Evolutionary conservation across 148 eudicot species (phyloP), one percentile per base, ranked within the genome.

Genomic region (Simmondsia chinensis): DNA sequence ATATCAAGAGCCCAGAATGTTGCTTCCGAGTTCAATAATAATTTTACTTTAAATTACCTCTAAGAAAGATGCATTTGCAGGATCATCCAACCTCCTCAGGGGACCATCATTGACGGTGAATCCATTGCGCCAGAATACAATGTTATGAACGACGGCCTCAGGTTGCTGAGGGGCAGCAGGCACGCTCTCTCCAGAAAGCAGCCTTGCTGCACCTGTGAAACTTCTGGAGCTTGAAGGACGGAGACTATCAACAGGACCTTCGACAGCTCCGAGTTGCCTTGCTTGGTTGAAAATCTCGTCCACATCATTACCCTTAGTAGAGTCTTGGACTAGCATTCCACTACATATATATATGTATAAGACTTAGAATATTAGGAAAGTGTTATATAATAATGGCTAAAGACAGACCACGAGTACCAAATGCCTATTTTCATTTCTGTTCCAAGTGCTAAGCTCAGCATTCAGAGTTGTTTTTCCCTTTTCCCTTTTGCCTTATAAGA

Each of bases 311-410:
- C 64, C 70, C 71, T 84, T 84, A 16, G 75, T 26, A 43, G 95
- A 95, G 59, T 72, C 93, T 65, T 81, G 87, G 54, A 89, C 95
- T 58, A 84, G 66, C 97, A 84, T 89, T 39, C 95, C 97, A 76
- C 97, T 89, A 72, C 50, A 66, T 31, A 52, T 52, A 27, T n/a
- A 44, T 18, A 48, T n/a, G n/a, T n/a, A 29, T 10, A 45, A 10
- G 34, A 26, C 33, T 33, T 38, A 19, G 13, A 38, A 43, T 18
- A 42, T 60, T 43, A 54, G 36, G 9, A 32, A 20, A 40, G 20
- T 15, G 18, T 25, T 7, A 6, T 16, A 39, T 30, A 5, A n/a
- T n/a, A n/a, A n/a, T n/a, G n/a, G n/a, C n/a, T n/a, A n/a, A n/a
- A n/a, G n/a, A n/a, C n/a, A n/a, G n/a, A n/a, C n/a, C n/a, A n/a